Evolutionary conservation across 257 asterid genomes (phyloP).

Genomic region (Solanum dulcamara): DNA sequence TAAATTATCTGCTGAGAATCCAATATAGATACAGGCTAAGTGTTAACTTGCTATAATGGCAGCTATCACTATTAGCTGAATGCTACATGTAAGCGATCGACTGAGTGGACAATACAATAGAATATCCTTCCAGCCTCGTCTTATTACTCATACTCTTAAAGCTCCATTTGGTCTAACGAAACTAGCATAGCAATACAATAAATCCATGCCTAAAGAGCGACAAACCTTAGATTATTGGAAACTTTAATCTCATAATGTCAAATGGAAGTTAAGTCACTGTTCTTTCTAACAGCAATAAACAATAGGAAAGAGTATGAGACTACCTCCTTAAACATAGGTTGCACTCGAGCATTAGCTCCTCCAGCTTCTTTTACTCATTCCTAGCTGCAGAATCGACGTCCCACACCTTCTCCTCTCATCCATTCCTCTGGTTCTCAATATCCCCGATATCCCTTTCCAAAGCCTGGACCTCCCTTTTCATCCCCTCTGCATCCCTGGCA

Average conservation of each 20-base stretch:
- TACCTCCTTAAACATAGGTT: conserved; percentile 74
- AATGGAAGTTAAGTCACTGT: background rate
- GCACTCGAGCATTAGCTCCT: conserved; percentile 52
- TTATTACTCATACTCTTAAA: background rate
- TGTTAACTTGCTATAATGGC: background rate
- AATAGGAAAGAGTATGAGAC: background rate
- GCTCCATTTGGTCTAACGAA: background rate
- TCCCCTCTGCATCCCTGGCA: conserved; percentile 83
- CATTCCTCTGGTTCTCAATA: conserved; percentile 52
- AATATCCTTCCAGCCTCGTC: background rate
- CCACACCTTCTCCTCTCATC: conserved; percentile 91
- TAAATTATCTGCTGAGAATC: background rate
- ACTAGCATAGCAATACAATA: background rate
- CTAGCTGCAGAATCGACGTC: conserved; percentile 56
- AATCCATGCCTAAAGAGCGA: background rate
- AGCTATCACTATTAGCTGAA: background rate
- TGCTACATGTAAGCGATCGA: background rate
- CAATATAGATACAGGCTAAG: background rate
- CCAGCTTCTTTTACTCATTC: conserved; percentile 63
- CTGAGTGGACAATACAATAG: background rate
- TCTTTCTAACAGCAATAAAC: background rate
- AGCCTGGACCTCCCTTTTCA: conserved; percentile 73
- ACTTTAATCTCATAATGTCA: background rate
- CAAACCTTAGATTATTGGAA: background rate
- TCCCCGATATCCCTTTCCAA: conserved; percentile 63